Percentiles rank a stretch among this genome's conserved stretches.
Evolutionary conservation across 805 yeast genomes (phyloP).

Genomic region (Kodamaea fukazawae): DNA sequence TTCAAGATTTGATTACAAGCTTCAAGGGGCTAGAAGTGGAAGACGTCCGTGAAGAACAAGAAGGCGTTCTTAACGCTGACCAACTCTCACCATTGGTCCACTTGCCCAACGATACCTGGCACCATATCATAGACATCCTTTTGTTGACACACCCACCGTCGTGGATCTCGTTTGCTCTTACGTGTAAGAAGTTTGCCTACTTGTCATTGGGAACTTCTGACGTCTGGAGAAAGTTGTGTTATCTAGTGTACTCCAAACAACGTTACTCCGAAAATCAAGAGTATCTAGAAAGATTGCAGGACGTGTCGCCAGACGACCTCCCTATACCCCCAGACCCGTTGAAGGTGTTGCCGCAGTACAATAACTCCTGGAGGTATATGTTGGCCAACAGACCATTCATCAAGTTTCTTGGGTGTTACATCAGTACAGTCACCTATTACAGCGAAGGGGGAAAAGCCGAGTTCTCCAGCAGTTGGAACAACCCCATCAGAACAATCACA

Average conservation of each 20-base stretch:
- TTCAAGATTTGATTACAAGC: conserved; percentile 35
- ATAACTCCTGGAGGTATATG: conserved; percentile 48
- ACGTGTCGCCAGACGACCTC: conserved; percentile 31
- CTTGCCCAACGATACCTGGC: conserved; percentile 57
- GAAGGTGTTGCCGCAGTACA: conserved; percentile 28
- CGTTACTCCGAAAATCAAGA: conserved; percentile 45
- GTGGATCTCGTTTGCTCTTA: conserved; percentile 60
- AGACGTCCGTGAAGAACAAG: background rate
- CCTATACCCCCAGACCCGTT: conserved; percentile 36
- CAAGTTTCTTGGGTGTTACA: conserved; percentile 79
- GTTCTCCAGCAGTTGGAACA: conserved; percentile 61
- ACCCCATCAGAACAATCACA: conserved; percentile 80
- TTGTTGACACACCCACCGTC: conserved; percentile 52
- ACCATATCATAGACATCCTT: conserved; percentile 47
- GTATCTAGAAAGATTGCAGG: conserved; percentile 36
- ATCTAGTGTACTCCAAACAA: conserved; percentile 53
- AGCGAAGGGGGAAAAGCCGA: conserved; percentile 77
- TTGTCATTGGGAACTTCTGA: conserved; percentile 53
- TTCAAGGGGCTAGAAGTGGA: conserved; percentile 30
- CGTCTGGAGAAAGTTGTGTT: conserved; percentile 51
- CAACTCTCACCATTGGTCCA: conserved; percentile 28
- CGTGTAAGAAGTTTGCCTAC: conserved; percentile 56
- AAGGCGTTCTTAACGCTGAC: background rate
- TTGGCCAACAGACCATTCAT: conserved; percentile 66
- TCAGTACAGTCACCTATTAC: conserved; percentile 79